Conservation (phyloP, 2,329 filamentous ascomycete species). For the Penicillium frequentans region DNA sequence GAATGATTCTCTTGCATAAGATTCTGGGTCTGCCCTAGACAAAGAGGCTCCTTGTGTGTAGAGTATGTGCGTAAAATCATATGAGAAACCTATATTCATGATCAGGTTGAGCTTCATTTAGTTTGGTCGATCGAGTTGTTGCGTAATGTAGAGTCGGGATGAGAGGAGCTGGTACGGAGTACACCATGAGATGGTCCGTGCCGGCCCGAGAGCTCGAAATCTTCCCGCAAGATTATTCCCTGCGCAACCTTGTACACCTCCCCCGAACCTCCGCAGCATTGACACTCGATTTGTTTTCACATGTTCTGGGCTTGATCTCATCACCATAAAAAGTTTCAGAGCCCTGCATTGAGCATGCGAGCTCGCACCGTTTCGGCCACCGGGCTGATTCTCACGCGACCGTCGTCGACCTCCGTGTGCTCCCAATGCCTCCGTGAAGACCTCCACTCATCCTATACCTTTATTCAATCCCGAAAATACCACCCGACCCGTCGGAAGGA, state of each 20-base stretch:
- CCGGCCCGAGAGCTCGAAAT: constrained; percentile 28
- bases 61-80: neutral
- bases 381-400: constrained; percentile 36
- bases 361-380: constrained; percentile 39
- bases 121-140: too few relatives aligned
- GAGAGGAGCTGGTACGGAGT: neutral
- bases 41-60: neutral
- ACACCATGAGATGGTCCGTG: constrained; percentile 20
- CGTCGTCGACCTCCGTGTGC: constrained; percentile 37
- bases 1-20: constrained; percentile 21
- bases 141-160: neutral
- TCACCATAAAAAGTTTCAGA: neutral
- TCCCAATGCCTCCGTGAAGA: constrained; percentile 43
- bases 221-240: constrained; percentile 22
- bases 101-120: neutral
- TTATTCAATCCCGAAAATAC: constrained; percentile 37
- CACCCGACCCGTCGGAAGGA: constrained; percentile 42
- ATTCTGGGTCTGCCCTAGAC: constrained; percentile 1
- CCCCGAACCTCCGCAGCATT: neutral
- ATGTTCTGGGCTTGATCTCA: neutral
- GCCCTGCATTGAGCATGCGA: constrained; percentile 34
- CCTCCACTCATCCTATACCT: constrained; percentile 24
- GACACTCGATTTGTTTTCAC: neutral
- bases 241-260: neutral
- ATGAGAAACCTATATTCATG: neutral